Evolutionary conservation across 2,329 filamentous ascomycete genomes (phyloP).

Genomic region (Microascus cirrosus): DNA sequence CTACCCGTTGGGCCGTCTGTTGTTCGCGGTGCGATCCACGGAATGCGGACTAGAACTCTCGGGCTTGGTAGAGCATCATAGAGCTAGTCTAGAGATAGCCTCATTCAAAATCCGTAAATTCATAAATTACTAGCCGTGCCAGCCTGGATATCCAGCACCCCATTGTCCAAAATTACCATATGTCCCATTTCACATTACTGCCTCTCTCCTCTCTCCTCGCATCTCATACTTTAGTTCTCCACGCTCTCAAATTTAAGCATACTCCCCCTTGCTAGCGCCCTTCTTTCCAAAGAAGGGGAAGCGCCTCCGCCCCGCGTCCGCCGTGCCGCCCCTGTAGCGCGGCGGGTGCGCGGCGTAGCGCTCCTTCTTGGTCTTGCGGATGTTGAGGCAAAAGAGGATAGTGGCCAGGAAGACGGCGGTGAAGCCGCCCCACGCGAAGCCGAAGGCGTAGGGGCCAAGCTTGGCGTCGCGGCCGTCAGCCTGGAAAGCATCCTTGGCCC

Average conservation of each 20-base stretch:
- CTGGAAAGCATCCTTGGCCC: slow-evolving; percentile 56
- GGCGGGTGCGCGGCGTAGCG: neutral
- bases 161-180: neutral
- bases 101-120: neutral
- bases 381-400: slow-evolving; percentile 55
- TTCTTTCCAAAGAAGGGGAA: neutral
- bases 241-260: neutral
- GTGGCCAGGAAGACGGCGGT: slow-evolving; percentile 54
- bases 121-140: neutral
- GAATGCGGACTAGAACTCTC: too few relatives aligned
- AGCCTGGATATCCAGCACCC: too few relatives aligned
- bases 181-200: neutral
- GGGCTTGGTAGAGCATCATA: too few relatives aligned
- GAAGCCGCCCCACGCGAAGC: slow-evolving; percentile 66
- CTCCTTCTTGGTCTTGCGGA: slow-evolving; percentile 29
- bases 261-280: neutral
- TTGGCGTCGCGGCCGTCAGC: slow-evolving; percentile 40
- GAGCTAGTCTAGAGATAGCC: too few relatives aligned
- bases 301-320: neutral
- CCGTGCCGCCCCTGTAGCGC: neutral
- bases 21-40: too few relatives aligned
- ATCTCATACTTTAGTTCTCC: neutral
- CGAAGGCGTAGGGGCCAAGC: slow-evolving; percentile 60
- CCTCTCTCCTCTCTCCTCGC: neutral
- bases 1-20: too few relatives aligned